Evolutionary conservation across 805 yeast species (phyloP), one percentile per base, ranked within the genome.

Genomic region (Sugiyamaella valdiviana): DNA sequence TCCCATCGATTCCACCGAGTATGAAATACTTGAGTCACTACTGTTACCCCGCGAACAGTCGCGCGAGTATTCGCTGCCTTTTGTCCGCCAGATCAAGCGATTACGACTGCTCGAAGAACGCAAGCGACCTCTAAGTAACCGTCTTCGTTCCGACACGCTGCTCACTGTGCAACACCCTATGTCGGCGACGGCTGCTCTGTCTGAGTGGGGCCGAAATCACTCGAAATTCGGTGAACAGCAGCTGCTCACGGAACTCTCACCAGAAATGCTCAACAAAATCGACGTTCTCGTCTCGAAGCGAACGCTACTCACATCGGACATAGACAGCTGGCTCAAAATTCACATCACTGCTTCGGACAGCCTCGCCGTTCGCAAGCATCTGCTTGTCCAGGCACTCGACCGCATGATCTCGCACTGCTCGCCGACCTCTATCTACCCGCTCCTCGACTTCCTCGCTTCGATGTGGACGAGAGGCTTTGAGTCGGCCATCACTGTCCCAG

Each of bases 391-490:
- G 15, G 56, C 55, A 2, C 39, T 61, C 3, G n/a, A 40, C 10
- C 53, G 52, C 20, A 50, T 60, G 53, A 42, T 59, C 14, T n/a
- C 47, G 14, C 50, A 52, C 9, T 51, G 62, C 9, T 45, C 53
- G 16, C 48, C 55, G 14, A 54, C 53, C 26, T 57, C 57, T 5
- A 46, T 62, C 36, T 53, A 57, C 24, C 55, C 58, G 0, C 42
- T 61, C 29, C 60, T 60, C 59, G 57, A 52, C 42, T 60, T 44
- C 43, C 49, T 61, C 15, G 48, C 55, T 14, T 45, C 46, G 39
- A 51, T 51, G 48, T 63, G 66, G 66, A 54, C 52, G 36, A 16
- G 41, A 20, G 63, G 63, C 22, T 23, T 59, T 12, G 45, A 35
- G 38, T 62, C 62, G 2, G 14, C 9, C 32, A 16, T 42, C 39